phyloP scores from a whole-genome alignment of 2,329 filamentous ascomycete genomes.

The Neonectria magnoliae region DNA sequence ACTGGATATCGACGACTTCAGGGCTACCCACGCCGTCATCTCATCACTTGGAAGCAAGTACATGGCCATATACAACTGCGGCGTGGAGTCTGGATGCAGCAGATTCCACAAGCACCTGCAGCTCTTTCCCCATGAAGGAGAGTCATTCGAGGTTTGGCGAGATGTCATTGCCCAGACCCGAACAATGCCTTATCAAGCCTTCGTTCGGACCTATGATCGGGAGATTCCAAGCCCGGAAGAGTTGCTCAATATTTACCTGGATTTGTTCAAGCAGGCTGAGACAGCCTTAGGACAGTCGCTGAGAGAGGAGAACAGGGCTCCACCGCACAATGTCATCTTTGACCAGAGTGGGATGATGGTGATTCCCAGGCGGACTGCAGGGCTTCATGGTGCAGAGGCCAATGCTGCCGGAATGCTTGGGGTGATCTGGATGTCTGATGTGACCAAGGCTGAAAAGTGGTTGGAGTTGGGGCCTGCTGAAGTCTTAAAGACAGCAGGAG shows the following conservation, averaged over 20 bases:
- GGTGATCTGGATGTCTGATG: conserved; percentile 40
- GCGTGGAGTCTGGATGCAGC: conserved; percentile 55
- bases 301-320: conserved; percentile 15
- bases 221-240: conserved; percentile 30
- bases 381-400: conserved; percentile 48
- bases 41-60: conserved; percentile 42
- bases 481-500: conserved; percentile 21
- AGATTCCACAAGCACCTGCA: conserved; percentile 62
- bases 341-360: conserved; percentile 57
- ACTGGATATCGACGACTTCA: conserved; percentile 52
- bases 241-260: conserved; percentile 16
- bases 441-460: conserved; percentile 17
- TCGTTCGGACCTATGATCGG: conserved; percentile 45
- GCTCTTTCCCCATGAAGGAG: conserved; percentile 45
- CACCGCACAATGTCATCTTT: conserved; percentile 57
- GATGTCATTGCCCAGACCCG: conserved; percentile 35
- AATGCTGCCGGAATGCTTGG: conserved; percentile 61
- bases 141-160: conserved; percentile 40
- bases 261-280: conserved; percentile 37
- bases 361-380: conserved; percentile 53
- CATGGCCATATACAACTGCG: conserved; percentile 59
- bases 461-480: conserved; percentile 16
- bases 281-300: conserved; percentile 4
- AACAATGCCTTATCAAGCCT: conserved; percentile 49
- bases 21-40: conserved; percentile 49